Base-by-base conservation (phyloP, 73 alveolate species). In the Durusdinium trenchii region DNA sequence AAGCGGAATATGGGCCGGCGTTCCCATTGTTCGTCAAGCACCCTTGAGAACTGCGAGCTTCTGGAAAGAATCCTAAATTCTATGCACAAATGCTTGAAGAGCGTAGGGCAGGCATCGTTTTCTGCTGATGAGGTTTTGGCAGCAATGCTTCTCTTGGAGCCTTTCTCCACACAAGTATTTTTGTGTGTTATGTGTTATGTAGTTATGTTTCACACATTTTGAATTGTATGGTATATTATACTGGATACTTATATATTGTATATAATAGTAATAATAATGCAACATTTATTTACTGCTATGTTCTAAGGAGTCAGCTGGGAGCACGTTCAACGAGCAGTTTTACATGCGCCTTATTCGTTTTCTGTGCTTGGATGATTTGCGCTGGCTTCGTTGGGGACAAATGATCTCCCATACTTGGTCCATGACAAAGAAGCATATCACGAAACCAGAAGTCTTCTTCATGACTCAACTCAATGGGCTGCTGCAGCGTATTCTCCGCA, bases 401-500 rank as follows among this genome's bases (percentile, higher is more conserved):
- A 35, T 71, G 84, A 71, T 28, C 9, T 71, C 84, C 84, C 51
- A 35, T 28, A 71, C 84, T 6, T 71, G n/a, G n/a, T 36, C 84
- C 3, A 6, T 71, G 84, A 71, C 84, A 30, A 38, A 36, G 84
- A 18, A 71, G 84, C 51, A 71, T 38, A 51, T 71, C 36, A 10
- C 84, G 9, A 51, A 71, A 6, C 84, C 84, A 36, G 84, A 71
- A 30, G 51, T 48, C 51, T 71, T 71, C 84, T 71, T 71, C 30
- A 32, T 28, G 3, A 6, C 51, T 12, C 84, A 71, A 28, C 32
- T 71, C 6, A 3, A 48, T 6, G 52, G 38, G 51, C 28, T 71
- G 48, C 51, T 71, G 84, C 84, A 71, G 28, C 84, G 84, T 3
- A 71, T 71, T 71, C 52, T 71, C 18, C 84, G 84, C 40, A 48